A percentile compares a stretch with the other conserved stretches of the same genome.
These are phyloP conservation scores for Didymella segeticola DNA, from an alignment of 2,329 filamentous ascomycete species.

Conservation along the genomic window DNA sequence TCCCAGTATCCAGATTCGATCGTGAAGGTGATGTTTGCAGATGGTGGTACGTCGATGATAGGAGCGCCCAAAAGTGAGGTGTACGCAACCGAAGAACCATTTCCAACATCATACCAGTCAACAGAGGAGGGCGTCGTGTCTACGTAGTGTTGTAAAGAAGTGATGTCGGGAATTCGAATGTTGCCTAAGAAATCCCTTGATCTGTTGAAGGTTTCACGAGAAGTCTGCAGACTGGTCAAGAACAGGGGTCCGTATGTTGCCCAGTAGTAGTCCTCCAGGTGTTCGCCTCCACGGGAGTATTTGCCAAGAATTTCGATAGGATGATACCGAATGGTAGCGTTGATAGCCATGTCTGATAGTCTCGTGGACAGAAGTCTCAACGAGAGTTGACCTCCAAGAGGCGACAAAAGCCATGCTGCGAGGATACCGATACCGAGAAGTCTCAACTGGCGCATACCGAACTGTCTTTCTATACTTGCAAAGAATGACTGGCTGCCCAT, in stretches of 20 bases:
- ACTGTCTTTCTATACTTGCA: constrained; percentile 3
- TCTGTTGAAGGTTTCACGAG: neutral
- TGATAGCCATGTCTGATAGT: neutral
- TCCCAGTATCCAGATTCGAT: constrained; percentile 3
- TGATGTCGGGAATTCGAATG: constrained; percentile 1
- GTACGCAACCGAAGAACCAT: neutral
- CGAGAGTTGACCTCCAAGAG: constrained; percentile 8
- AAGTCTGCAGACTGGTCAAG: neutral
- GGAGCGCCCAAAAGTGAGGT: neutral
- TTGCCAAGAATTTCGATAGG: neutral
- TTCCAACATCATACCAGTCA: neutral
- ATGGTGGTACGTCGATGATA: neutral
- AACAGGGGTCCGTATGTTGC: neutral
- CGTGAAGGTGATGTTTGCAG: neutral
- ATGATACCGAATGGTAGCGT: neutral
- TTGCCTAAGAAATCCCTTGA: constrained; percentile 3
- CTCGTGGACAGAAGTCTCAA: constrained; percentile 4
- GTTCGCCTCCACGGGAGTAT: neutral
- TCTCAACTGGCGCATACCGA: neutral
- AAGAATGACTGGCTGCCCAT: constrained; percentile 4
- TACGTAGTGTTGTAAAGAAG: neutral
- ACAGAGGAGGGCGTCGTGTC: neutral
- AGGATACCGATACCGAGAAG: neutral
- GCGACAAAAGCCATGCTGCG: constrained; percentile 6
- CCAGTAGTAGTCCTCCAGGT: neutral